Percentiles rank a stretch among this genome's conserved stretches.
phyloP scores from a whole-genome alignment of 1,284 basidiomycete genomes.

The Trametes hirsuta region DNA sequence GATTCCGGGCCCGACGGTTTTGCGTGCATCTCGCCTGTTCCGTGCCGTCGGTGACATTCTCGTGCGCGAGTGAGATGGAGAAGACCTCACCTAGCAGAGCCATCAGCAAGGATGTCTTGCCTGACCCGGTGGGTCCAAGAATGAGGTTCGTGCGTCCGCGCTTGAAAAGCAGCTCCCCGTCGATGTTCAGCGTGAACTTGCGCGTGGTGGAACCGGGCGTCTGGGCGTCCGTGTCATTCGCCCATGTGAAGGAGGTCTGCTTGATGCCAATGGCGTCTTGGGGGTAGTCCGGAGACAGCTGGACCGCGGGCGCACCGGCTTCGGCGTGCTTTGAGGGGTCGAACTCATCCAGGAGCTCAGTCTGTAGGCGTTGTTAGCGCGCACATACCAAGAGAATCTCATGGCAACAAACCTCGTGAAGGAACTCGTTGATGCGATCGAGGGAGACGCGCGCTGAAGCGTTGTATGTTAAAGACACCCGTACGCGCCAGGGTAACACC shows the following conservation, averaged over 20 bases:
- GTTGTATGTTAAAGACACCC: neutral
- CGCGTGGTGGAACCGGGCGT: constrained; percentile 30
- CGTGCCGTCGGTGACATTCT: neutral
- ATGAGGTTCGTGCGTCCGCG: constrained; percentile 62
- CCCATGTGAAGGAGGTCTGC: constrained; percentile 45
- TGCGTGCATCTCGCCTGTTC: constrained; percentile 59
- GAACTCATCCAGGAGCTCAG: constrained; percentile 49
- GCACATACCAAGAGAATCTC: neutral
- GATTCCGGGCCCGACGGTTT: constrained; percentile 51
- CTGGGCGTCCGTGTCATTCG: constrained; percentile 23
- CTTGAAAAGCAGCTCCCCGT: constrained; percentile 57
- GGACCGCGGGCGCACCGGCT: neutral
- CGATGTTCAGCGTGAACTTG: constrained; percentile 51
- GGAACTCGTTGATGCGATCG: constrained; percentile 46
- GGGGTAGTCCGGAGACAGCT: constrained; percentile 17
- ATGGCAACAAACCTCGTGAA: constrained; percentile 36
- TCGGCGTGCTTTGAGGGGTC: constrained; percentile 19
- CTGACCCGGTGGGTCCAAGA: constrained; percentile 60
- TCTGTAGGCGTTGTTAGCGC: constrained; percentile 28
- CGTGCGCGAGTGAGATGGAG: neutral
- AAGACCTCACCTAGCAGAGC: constrained; percentile 48
- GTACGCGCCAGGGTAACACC: neutral
- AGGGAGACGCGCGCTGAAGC: constrained; percentile 44
- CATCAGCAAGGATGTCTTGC: constrained; percentile 53
- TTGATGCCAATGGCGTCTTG: constrained; percentile 40